Percentiles rank a stretch among this genome's conserved stretches.
These are phyloP conservation scores for Eucalyptus decipiens DNA, from an alignment of 345 rosid species.

Conservation along the genomic window DNA sequence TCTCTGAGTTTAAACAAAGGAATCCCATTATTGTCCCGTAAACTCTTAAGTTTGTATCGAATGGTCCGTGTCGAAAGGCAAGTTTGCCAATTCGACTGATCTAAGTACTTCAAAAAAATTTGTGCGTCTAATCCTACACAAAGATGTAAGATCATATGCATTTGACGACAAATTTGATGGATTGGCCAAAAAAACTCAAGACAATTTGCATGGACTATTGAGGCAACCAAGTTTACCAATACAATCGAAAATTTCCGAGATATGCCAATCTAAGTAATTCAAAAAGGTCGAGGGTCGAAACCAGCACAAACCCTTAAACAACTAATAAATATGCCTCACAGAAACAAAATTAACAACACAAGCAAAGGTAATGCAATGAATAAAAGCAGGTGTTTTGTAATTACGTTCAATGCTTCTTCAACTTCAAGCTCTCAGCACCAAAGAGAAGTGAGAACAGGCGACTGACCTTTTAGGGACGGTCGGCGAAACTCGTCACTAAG, in stretches of 20 bases:
- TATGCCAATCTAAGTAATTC: neutral
- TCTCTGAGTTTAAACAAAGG: neutral
- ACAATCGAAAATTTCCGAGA: neutral
- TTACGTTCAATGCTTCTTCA: neutral
- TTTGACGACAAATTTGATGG: neutral
- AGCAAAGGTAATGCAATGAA: neutral
- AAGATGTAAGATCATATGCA: neutral
- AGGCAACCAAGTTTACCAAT: neutral
- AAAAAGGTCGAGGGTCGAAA: neutral
- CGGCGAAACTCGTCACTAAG: neutral
- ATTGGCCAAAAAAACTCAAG: neutral
- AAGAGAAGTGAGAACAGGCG: neutral
- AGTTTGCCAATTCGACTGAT: neutral
- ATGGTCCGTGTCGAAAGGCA: neutral
- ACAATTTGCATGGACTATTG: neutral
- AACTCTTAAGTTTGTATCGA: neutral
- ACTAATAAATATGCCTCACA: neutral
- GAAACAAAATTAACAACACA: neutral
- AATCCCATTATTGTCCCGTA: neutral
- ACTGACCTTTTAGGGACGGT: neutral
- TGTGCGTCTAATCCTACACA: neutral
- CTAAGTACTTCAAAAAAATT: neutral
- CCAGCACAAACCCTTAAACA: neutral
- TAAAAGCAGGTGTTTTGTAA: neutral
- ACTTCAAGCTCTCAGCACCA: neutral